These are phyloP conservation scores for Tilletia caries DNA, from an alignment of 1,284 basidiomycete genomes.

Conservation along the genomic window DNA sequence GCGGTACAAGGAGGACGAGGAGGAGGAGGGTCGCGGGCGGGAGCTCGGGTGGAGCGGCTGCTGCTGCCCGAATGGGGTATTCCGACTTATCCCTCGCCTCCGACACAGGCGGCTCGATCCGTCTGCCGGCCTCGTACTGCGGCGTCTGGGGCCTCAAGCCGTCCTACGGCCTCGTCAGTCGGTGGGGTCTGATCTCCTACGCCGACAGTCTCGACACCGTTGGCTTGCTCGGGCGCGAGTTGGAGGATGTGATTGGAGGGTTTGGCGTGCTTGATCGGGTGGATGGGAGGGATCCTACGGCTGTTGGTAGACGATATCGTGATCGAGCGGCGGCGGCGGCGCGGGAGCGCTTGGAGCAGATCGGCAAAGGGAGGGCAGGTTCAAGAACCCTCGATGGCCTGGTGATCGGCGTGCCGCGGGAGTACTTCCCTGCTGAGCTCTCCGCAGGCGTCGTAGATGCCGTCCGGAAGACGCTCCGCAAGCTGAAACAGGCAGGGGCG, in stretches of 20 bases:
- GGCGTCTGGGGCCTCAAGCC: slow-evolving; percentile 89
- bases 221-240: slow-evolving; percentile 69
- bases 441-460: slow-evolving; percentile 59
- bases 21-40: slow-evolving; percentile 60
- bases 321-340: not conserved
- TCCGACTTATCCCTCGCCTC: slow-evolving; percentile 69
- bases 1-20: not conserved
- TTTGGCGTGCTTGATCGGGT: not conserved
- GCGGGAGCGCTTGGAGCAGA: not conserved
- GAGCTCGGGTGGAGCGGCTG: slow-evolving; percentile 52
- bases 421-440: slow-evolving; percentile 77
- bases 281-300: slow-evolving; percentile 79
- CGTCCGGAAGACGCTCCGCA: slow-evolving; percentile 59
- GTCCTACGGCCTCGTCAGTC: slow-evolving; percentile 84
- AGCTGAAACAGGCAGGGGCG: slow-evolving; percentile 66
- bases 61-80: slow-evolving; percentile 37
- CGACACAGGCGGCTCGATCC: slow-evolving; percentile 91
- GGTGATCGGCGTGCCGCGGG: slow-evolving; percentile 68
- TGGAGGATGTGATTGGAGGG: slow-evolving; percentile 51
- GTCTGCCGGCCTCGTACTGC: slow-evolving; percentile 89
- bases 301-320: slow-evolving; percentile 51
- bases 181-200: slow-evolving; percentile 86
- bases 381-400: slow-evolving; percentile 56
- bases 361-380: not conserved
- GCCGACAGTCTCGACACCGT: slow-evolving; percentile 94